Base-by-base conservation (phyloP, 768 basidiomycete species). In the Rhodocollybia butyracea region DNA sequence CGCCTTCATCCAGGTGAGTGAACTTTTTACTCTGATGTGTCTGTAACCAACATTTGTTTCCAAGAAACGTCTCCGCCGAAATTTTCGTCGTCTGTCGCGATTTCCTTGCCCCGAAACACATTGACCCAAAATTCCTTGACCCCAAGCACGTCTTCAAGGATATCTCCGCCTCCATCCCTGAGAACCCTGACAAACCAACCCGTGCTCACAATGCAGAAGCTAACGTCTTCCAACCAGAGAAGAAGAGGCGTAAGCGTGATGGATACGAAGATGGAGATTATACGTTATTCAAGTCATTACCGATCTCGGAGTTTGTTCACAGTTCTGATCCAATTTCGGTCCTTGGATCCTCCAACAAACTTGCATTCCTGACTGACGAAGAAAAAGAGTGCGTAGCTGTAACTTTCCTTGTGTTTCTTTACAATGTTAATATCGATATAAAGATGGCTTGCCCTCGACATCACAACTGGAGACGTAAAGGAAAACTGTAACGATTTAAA, bases 21-120 rank as follows among this genome's bases (percentile, higher is more conserved):
- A 7, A 30, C 38, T 21, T 38, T 45, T 32, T 54, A 27, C 46
- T 30, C 12, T 7, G 46, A 38, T 29, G 38, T 52, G 41, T 51
- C 30, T 30, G 27, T 39, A 7, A 47, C 26, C n/a, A 19, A 43
- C 61, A 55, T 45, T 13, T 26, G 22, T 34, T 50, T 32, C 36
- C 12, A 61, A 95, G 95, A 75, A 98, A 96, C 74, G 97, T 99
- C 41, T 99, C 97, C 41, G 97, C 97, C 12, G 97, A 99, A 73
- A 99, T 99, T 67, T 99, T 99, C 78, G 97, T 99, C 63, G 92
- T 98, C 47, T 99, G 97, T 71, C 88, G 88, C 55, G 92, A 91
- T 56, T 99, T 93, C 74, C 81, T 92, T 55, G 94, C 95, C 8
- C 97, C 97, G 2, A 94, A 91, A 70, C 81, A 88, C 63, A 96